phyloP scores from a whole-genome alignment of 495 filamentous ascomycete species.

The Lepidopterella palustris region DNA sequence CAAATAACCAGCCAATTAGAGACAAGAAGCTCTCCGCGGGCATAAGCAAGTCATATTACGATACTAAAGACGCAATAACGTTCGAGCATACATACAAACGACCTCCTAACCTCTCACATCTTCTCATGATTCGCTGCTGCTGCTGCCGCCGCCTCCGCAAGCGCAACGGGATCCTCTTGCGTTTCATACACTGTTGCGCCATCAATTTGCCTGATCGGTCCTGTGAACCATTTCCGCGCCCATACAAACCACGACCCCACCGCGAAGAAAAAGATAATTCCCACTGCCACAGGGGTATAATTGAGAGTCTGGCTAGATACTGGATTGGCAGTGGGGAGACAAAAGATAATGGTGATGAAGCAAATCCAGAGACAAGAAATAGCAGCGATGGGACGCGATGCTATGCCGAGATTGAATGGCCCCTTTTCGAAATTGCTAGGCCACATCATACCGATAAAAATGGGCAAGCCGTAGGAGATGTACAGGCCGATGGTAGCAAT shows the following conservation, averaged over 20 bases:
- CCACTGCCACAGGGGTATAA: conserved; percentile 60
- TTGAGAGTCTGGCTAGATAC: conserved; percentile 54
- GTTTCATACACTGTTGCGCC: conserved; percentile 44
- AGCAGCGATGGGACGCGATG: conserved; percentile 49
- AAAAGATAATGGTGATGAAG: conserved; percentile 58
- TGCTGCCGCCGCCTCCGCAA: conserved; percentile 44
- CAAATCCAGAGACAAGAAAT: conserved; percentile 46
- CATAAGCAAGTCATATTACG: too few relatives aligned
- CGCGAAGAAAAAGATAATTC: conserved; percentile 48
- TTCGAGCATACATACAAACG: too few relatives aligned
- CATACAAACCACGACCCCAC: conserved; percentile 43
- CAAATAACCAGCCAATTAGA: too few relatives aligned
- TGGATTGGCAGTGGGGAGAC: conserved; percentile 55
- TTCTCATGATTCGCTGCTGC: too few relatives aligned
- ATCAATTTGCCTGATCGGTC: conserved; percentile 49
- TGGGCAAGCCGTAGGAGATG: conserved; percentile 58
- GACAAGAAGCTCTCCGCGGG: too few relatives aligned
- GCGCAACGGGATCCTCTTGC: conserved; percentile 41
- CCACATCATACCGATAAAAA: conserved; percentile 52
- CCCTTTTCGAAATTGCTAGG: conserved; percentile 35
- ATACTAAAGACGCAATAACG: too few relatives aligned
- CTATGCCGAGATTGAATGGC: conserved; percentile 51
- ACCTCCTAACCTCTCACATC: too few relatives aligned
- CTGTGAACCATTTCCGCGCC: conserved; percentile 53
- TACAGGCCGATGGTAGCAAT: conserved; percentile 62